Evolutionary conservation across 768 basidiomycete genomes (phyloP).

Genomic region (Russula earlei): DNA sequence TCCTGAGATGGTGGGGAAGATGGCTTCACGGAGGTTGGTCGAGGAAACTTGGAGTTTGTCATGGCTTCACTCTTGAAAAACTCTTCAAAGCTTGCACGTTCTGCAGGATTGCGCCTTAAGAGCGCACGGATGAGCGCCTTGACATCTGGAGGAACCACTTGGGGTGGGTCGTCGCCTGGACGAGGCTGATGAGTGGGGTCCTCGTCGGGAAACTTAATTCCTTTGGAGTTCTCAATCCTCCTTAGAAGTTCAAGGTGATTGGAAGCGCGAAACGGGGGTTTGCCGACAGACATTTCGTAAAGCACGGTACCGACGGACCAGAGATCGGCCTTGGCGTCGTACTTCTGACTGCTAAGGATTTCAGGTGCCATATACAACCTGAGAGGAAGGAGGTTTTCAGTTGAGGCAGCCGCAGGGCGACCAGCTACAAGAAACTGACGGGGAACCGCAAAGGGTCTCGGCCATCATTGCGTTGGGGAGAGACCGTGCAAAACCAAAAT

Average conservation of each 20-base stretch:
- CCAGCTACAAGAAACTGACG: slow-evolving; percentile 42
- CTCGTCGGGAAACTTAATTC: slow-evolving; percentile 92
- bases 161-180: slow-evolving; percentile 37
- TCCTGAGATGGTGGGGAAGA: slow-evolving; percentile 24
- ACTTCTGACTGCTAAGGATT: slow-evolving; percentile 93
- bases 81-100: slow-evolving; percentile 83
- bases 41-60: slow-evolving; percentile 68
- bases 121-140: slow-evolving; percentile 82
- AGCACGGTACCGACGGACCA: slow-evolving; percentile 98
- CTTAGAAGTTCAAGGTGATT: slow-evolving; percentile 94
- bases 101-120: slow-evolving; percentile 72
- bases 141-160: slow-evolving; percentile 66
- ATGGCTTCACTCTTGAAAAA: slow-evolving; percentile 81
- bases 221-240: slow-evolving; percentile 87
- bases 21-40: slow-evolving; percentile 32
- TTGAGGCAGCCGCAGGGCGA: too few relatives aligned
- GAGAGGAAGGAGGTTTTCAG: not conserved
- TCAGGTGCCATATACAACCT: slow-evolving; percentile 99
- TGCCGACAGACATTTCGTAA: slow-evolving; percentile 91
- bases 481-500: slow-evolving; percentile 95
- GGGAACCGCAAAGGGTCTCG: slow-evolving; percentile 95
- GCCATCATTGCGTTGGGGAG: slow-evolving; percentile 91
- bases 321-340: slow-evolving; percentile 94
- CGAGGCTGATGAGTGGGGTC: slow-evolving; percentile 46
- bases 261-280: slow-evolving; percentile 88